phyloP scores from a whole-genome alignment of 2,329 filamentous ascomycete genomes.

The Trichoderma sp. region DNA sequence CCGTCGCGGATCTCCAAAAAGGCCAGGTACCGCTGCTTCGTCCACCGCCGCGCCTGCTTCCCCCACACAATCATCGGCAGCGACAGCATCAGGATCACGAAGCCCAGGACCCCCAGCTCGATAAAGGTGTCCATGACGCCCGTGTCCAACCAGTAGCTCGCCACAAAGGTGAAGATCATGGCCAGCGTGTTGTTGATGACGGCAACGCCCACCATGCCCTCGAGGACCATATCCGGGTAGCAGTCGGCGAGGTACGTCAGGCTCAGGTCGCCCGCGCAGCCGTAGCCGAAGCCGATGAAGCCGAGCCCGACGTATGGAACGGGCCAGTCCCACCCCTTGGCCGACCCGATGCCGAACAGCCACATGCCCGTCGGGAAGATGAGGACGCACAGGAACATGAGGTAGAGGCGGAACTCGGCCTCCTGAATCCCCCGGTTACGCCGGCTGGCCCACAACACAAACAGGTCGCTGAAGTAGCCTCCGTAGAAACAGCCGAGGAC shows the following conservation, averaged over 20 bases:
- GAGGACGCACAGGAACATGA: conserved; percentile 53
- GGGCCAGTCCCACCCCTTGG: conserved; percentile 55
- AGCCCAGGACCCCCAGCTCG: conserved; percentile 54
- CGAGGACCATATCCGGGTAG: conserved; percentile 59
- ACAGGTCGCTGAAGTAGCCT: conserved; percentile 58
- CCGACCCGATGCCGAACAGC: conserved; percentile 56
- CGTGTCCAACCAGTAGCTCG: conserved; percentile 52
- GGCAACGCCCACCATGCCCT: conserved; percentile 61
- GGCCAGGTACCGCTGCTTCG: conserved; percentile 48
- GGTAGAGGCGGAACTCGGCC: conserved; percentile 56
- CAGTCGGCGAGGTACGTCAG: conserved; percentile 59
- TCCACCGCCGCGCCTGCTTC: conserved; percentile 53
- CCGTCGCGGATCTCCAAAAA: conserved; percentile 54
- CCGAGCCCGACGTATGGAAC: conserved; percentile 57
- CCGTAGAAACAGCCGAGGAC: conserved; percentile 60
- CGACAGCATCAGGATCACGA: conserved; percentile 53
- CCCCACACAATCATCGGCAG: conserved; percentile 59
- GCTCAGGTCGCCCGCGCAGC: conserved; percentile 58
- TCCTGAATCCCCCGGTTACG: conserved; percentile 57
- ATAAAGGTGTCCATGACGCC: conserved; percentile 54
- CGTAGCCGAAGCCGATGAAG: conserved; percentile 62
- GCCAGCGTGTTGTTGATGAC: conserved; percentile 60
- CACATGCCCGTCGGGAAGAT: conserved; percentile 55
- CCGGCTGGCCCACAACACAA: conserved; percentile 58
- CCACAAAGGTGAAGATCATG: conserved; percentile 57